Evolutionary conservation across 2,329 filamentous ascomycete species (phyloP).

Genomic region (Fonsecaea multimorphosa): DNA sequence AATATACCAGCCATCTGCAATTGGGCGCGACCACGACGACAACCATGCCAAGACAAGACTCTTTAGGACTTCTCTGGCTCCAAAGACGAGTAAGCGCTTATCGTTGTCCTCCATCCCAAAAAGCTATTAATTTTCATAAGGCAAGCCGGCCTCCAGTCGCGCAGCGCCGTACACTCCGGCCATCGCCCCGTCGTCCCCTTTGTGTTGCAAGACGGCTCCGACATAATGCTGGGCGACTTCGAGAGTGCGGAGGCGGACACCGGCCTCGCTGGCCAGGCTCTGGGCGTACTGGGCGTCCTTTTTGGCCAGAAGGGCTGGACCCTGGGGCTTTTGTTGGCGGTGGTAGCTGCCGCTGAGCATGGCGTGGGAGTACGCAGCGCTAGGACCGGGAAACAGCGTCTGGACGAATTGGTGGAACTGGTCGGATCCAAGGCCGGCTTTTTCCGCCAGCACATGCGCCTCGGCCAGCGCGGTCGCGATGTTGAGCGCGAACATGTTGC

Average conservation of each 20-base stretch:
- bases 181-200: slow-evolving; percentile 66
- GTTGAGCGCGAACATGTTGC: slow-evolving; percentile 84
- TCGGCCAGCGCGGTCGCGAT: slow-evolving; percentile 81
- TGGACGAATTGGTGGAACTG: slow-evolving; percentile 74
- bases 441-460: slow-evolving; percentile 78
- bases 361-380: slow-evolving; percentile 73
- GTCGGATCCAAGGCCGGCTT: slow-evolving; percentile 73
- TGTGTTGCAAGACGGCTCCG: slow-evolving; percentile 66
- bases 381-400: slow-evolving; percentile 74
- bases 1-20: too few species aligned
- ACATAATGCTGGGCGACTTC: slow-evolving; percentile 73
- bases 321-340: slow-evolving; percentile 74
- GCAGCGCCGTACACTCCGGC: slow-evolving; percentile 81
- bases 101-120: too few species aligned
- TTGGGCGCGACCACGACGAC: too few species aligned
- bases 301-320: slow-evolving; percentile 77
- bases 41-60: too few species aligned
- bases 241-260: slow-evolving; percentile 66
- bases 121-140: slow-evolving; percentile 75
- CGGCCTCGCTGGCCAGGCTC: slow-evolving; percentile 66
- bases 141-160: slow-evolving; percentile 73
- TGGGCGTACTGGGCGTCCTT: slow-evolving; percentile 81
- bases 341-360: slow-evolving; percentile 79
- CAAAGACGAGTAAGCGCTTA: too few species aligned
- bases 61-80: too few species aligned